phyloP scores from a whole-genome alignment of 78 protist genomes.

The Cavenderia fasciculata region DNA sequence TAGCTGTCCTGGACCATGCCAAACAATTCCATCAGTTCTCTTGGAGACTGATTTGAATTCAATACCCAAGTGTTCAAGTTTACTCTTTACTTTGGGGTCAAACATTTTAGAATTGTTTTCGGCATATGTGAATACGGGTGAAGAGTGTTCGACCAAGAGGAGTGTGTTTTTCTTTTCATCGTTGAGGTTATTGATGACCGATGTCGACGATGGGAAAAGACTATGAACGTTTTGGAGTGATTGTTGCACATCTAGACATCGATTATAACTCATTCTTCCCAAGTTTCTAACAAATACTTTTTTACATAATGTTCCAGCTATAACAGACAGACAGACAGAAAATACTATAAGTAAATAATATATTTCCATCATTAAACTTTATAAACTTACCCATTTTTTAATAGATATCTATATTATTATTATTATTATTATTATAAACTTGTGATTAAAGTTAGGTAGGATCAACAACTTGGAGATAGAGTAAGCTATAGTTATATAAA shows the following conservation, averaged over 20 bases:
- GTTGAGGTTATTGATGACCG: background rate
- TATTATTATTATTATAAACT: no score
- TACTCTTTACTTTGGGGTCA: background rate
- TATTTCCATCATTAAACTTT: no score
- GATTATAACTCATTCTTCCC: conserved; percentile 43
- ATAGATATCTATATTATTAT: no score
- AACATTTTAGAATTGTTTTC: background rate
- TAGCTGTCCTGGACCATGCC: conserved; percentile 72
- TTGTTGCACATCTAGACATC: conserved; percentile 35
- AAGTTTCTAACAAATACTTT: conserved; percentile 35
- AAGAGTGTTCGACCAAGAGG: conserved; percentile 40
- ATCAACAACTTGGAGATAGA: no score
- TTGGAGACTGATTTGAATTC: conserved; percentile 13
- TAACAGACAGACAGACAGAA: no score
- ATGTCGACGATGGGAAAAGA: background rate
- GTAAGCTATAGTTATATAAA: no score
- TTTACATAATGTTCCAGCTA: no score
- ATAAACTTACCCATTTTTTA: no score
- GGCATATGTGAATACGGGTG: conserved; percentile 7
- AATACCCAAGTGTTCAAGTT: conserved; percentile 1
- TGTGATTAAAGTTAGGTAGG: no score
- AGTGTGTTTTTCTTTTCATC: conserved; percentile 14
- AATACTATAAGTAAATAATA: no score
- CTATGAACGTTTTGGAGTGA: background rate
- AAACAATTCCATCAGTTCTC: background rate